phyloP scores from a whole-genome alignment of 108 stramenopile genomes.

The Nitzschia palea region DNA sequence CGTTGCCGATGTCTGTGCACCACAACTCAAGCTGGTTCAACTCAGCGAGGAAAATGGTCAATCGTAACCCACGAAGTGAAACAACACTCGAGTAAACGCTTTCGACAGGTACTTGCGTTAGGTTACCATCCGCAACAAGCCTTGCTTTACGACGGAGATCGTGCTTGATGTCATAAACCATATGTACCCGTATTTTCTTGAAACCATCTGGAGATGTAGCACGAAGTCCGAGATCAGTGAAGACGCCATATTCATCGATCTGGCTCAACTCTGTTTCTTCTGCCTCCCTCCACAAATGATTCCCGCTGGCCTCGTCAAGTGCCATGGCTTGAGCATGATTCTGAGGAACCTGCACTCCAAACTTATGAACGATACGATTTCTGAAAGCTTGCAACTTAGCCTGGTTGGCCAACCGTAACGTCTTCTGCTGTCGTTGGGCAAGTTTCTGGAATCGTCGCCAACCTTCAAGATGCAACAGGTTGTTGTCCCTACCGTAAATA shows the following conservation, averaged over 20 bases:
- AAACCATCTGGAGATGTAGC: constrained; percentile 19
- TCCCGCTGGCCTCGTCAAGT: constrained; percentile 17
- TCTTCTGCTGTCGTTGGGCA: constrained; percentile 15
- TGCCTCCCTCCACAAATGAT: constrained; percentile 33
- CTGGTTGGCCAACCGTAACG: constrained; percentile 8
- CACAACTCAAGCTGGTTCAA: constrained; percentile 32
- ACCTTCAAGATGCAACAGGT: constrained; percentile 28
- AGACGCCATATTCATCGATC: constrained; percentile 27
- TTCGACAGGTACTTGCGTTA: constrained; percentile 20
- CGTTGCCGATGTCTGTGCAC: constrained; percentile 35
- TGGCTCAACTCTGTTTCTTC: constrained; percentile 10
- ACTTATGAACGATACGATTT: constrained; percentile 2
- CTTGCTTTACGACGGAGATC: constrained; percentile 29
- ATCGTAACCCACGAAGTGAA: constrained; percentile 17
- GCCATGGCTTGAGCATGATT: constrained; percentile 11
- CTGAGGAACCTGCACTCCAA: constrained; percentile 23
- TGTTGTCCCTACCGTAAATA: constrained; percentile 10
- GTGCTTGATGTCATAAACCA: constrained; percentile 37
- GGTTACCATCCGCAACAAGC: constrained; percentile 35
- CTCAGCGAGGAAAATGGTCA: constrained; percentile 32
- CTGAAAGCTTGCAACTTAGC: constrained; percentile 11
- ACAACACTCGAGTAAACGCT: constrained; percentile 41
- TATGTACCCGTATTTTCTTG: constrained; percentile 31
- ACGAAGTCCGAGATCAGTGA: constrained; percentile 20
- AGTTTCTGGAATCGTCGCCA: constrained; percentile 33